Base-by-base conservation (phyloP, 805 yeast genomes). In the Middelhovenomyces tepae region DNA sequence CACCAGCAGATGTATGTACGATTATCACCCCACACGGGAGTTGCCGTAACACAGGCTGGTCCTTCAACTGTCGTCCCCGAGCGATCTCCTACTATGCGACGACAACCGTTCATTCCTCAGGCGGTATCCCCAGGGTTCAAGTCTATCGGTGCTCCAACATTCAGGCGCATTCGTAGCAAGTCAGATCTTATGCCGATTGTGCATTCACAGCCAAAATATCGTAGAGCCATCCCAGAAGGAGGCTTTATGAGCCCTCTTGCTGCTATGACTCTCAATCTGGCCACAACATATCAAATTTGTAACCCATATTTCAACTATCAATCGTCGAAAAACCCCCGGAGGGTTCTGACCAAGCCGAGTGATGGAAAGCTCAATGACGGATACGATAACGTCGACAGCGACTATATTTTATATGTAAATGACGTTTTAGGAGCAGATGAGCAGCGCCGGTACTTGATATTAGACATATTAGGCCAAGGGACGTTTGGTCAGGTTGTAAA, bases 401-500 rank as follows among this genome's bases (percentile, higher is more conserved):
- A 91, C 59, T 89, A 87, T 52, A 89, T 91, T 36, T 61, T 93
- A 13, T 89, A 86, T 45, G 98, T 91, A 15, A 91, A 93, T 55
- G 98, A 93, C 54, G 76, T 91, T 16, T 61, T 91, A 25, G 97
- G 98, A 4, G 67, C 74, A 3, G 84, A 80, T 46, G 91, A 83
- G 44, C 87, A 84, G 38, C 67, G 87, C 35, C 81, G 83, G 51
- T 89, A 87, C 53, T 67, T 91, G 49, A 95, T 91, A 4, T 62
- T 91, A 37, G 97, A 89, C 56, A 67, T 91, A 10, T 59, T 91
- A 26, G 99, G 99, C 1, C 89, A 87, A 41, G 99, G 99, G 2
- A 87, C 98, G 1, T 91, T 91, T 65, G 98, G 98, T 7, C 97
- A 91, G 60, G 99, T 91, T 29, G 93, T 87, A 26, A 91, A 89